Evolutionary conservation across 805 yeast genomes (phyloP).

Genomic region (Saccharomycopsis selenospora): DNA sequence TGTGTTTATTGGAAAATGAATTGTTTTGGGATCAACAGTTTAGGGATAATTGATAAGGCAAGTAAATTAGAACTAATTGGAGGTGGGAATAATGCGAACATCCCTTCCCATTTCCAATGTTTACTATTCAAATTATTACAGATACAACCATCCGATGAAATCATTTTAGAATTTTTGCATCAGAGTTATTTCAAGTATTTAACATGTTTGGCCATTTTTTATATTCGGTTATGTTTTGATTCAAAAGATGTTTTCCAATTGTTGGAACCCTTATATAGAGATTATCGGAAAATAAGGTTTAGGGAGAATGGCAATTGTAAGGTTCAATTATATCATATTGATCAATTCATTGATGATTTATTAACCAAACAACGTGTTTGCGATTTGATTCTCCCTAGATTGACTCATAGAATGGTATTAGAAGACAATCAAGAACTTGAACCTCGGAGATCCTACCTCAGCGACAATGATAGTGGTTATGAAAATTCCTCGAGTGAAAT

Average conservation of each 20-base stretch:
- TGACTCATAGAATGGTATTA: conserved; percentile 28
- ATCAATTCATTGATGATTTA: conserved; percentile 64
- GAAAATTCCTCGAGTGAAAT: conserved; percentile 22
- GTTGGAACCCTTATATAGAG: conserved; percentile 52
- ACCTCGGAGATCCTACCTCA: conserved; percentile 24
- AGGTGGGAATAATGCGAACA: conserved; percentile 45
- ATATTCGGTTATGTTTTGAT: conserved; percentile 39
- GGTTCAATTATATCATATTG: conserved; percentile 49
- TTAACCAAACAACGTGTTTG: conserved; percentile 51
- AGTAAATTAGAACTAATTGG: conserved; percentile 45
- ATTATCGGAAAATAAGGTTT: conserved; percentile 57
- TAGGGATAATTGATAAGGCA: conserved; percentile 33
- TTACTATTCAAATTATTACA: conserved; percentile 71
- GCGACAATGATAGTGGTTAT: conserved; percentile 27
- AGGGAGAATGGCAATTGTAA: conserved; percentile 32
- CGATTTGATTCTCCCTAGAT: conserved; percentile 66
- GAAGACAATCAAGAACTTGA: conserved; percentile 22
- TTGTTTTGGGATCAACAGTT: conserved; percentile 41
- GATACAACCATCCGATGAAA: conserved; percentile 56
- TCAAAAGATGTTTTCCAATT: conserved; percentile 40
- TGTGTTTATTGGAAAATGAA: conserved; percentile 50
- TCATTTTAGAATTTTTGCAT: conserved; percentile 44
- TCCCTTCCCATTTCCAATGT: conserved; percentile 71
- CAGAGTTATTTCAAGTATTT: conserved; percentile 75
- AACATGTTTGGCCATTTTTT: conserved; percentile 62